phyloP scores from a whole-genome alignment of 352 stramenopile genomes.

The Hyaloperonospora brassicae region DNA sequence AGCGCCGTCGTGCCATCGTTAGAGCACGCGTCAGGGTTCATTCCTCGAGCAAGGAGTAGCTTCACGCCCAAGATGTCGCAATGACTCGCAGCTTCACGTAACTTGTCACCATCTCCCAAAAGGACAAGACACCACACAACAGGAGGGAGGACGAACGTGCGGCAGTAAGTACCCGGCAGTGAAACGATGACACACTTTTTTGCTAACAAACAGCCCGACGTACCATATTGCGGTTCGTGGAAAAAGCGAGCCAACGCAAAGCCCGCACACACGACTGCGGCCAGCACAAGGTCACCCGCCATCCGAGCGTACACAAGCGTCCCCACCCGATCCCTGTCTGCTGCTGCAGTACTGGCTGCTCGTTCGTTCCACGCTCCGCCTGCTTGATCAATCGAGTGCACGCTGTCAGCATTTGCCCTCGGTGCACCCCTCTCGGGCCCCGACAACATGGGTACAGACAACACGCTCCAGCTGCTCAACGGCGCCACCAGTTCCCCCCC shows the following conservation, averaged over 20 bases:
- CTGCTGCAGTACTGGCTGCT: neutral
- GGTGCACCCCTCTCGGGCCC: no score
- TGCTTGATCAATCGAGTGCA: no score
- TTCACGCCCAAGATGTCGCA: constrained; percentile 60
- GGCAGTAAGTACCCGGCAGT: constrained; percentile 3
- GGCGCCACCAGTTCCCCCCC: no score
- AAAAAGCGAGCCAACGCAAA: constrained; percentile 64
- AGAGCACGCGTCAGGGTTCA: constrained; percentile 39
- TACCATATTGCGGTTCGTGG: constrained; percentile 63
- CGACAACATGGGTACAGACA: no score
- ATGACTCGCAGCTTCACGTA: constrained; percentile 64
- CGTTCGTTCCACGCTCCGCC: neutral
- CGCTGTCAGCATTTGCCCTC: no score
- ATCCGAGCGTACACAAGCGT: constrained; percentile 31
- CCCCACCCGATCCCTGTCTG: constrained; percentile 2
- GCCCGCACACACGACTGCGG: constrained; percentile 36
- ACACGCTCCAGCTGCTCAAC: no score
- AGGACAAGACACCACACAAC: no score
- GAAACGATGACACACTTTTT: neutral
- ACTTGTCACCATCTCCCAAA: constrained; percentile 57
- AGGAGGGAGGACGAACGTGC: neutral
- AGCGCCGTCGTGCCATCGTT: constrained; percentile 61
- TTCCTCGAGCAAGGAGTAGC: constrained; percentile 48
- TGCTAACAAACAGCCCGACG: neutral
- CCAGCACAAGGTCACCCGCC: constrained; percentile 37